phyloP scores from a whole-genome alignment of 2,329 filamentous ascomycete species.

The Lasiodiplodia gonubiensis region DNA sequence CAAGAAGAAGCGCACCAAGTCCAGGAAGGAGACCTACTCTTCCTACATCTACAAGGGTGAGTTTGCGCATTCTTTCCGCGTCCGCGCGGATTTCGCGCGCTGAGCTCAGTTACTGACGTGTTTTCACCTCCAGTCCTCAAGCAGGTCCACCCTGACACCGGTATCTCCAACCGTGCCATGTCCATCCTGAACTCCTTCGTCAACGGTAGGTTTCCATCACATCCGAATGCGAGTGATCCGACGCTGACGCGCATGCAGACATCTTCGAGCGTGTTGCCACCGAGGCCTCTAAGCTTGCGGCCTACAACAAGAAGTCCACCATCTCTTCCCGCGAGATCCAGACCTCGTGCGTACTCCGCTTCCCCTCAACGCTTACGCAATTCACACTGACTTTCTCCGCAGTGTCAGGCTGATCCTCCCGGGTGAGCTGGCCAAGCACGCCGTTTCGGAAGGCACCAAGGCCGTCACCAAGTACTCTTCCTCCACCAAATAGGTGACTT shows the following conservation, averaged over 20 bases:
- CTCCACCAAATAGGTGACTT: conserved; percentile 84
- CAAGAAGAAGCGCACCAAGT: conserved; percentile 99
- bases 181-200: conserved; percentile 99
- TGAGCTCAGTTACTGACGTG: conserved; percentile 44
- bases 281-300: conserved; percentile 97
- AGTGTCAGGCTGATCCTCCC: conserved; percentile 94
- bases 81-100: conserved; percentile 33
- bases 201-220: conserved; percentile 71
- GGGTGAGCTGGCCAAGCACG: conserved; percentile 98
- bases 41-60: conserved; percentile 99
- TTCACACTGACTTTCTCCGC: conserved; percentile 38
- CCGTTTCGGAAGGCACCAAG: conserved; percentile 99
- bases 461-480: conserved; percentile 99
- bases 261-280: conserved; percentile 99
- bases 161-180: conserved; percentile 99
- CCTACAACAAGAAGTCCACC: conserved; percentile 99
- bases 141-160: conserved; percentile 99
- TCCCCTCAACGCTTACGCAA: not conserved
- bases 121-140: conserved; percentile 76
- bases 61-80: conserved; percentile 40
- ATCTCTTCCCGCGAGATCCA: conserved; percentile 99
- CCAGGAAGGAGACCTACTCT: conserved; percentile 99
- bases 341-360: conserved; percentile 72
- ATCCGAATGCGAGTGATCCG: conserved; percentile 7
- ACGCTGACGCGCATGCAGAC: conserved; percentile 61